Evolutionary conservation across 169 alveolate genomes (phyloP).

Genomic region (Babesia bigemina): DNA sequence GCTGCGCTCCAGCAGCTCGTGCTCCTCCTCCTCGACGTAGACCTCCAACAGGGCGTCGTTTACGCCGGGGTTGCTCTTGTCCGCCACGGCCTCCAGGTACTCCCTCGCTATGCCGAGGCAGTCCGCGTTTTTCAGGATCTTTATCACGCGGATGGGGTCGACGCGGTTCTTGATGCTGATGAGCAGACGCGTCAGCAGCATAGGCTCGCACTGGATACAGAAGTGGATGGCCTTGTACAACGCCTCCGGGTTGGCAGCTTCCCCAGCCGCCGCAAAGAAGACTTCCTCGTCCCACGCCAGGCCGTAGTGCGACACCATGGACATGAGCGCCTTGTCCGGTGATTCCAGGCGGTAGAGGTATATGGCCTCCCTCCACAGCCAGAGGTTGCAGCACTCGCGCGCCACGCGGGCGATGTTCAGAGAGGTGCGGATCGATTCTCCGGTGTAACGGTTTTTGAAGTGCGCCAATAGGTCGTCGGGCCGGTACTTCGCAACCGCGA

Average conservation of each 20-base stretch:
- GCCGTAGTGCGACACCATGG: slow-evolving; percentile 97
- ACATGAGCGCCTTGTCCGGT: slow-evolving; percentile 94
- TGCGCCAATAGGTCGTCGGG: slow-evolving; percentile 97
- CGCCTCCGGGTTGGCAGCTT: slow-evolving; percentile 94
- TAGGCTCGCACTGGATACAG: slow-evolving; percentile 98
- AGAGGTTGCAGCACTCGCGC: slow-evolving; percentile 87
- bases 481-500: slow-evolving; percentile 95
- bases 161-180: slow-evolving; percentile 80
- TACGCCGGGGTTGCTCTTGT: slow-evolving; percentile 88
- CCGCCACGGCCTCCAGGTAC: slow-evolving; percentile 79
- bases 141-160: slow-evolving; percentile 93
- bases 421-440: slow-evolving; percentile 38
- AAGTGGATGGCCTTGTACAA: slow-evolving; percentile 97
- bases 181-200: slow-evolving; percentile 91
- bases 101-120: slow-evolving; percentile 84
- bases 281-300: slow-evolving; percentile 91
- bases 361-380: slow-evolving; percentile 89
- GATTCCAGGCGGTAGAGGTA: slow-evolving; percentile 92
- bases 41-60: slow-evolving; percentile 98
- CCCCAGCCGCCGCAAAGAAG: slow-evolving; percentile 67
- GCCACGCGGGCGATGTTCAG: slow-evolving; percentile 93
- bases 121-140: slow-evolving; percentile 82
- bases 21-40: slow-evolving; percentile 95
- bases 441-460: slow-evolving; percentile 83
- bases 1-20: slow-evolving; percentile 90